Base-by-base conservation (phyloP, 1,284 basidiomycete species). In the Ganoderma multipileum region DNA sequence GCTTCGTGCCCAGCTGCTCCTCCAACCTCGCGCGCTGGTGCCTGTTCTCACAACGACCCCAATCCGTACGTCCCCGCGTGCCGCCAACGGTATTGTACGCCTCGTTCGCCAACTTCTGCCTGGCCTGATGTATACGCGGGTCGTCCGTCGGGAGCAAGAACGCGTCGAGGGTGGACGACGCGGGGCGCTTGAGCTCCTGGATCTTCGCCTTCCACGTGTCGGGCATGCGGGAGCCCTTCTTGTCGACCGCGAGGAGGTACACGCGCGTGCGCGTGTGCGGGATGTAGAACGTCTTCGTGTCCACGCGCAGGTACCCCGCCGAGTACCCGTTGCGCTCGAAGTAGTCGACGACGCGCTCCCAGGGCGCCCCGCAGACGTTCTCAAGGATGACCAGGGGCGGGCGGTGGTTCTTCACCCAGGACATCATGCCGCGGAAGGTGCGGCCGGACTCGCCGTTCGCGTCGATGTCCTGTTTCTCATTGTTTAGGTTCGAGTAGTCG, bases 401-500 rank as follows among this genome's bases (percentile, higher is more conserved):
- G 36, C 92, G 87, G 80, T 97, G 95, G 60, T 90, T 92, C 70
- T 87, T 88, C 52, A 98, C 93, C 95, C 95, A 98, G 50, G 90
- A 89, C 84, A 97, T 89, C 96, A 98, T 98, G 3, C 94, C 94
- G 55, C 90, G 88, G 78, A 96, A 96, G 0, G 94, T 96, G 28
- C 91, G 85, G n/a, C 95, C 95, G 9, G 94, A 96, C 79, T 97
- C 95, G 59, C 96, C 95, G 70, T 92, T 91, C 14, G 86, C 93
- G 61, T 95, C 91, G 50, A 97, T 94, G 59, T 89, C 92, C 79
- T 98, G 95, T 79, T 96, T 96, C 78, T 94, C 89, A 76, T 95
- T 97, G 81, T 98, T 98, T 65, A 98, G 86, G 75, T 94, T 95
- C 18, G 97, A 98, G 76, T 97, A 98, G 79, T 98, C 97, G 73